Evolutionary conservation across 169 alveolate species (phyloP).

Genomic region (Eimeria sp.): DNA sequence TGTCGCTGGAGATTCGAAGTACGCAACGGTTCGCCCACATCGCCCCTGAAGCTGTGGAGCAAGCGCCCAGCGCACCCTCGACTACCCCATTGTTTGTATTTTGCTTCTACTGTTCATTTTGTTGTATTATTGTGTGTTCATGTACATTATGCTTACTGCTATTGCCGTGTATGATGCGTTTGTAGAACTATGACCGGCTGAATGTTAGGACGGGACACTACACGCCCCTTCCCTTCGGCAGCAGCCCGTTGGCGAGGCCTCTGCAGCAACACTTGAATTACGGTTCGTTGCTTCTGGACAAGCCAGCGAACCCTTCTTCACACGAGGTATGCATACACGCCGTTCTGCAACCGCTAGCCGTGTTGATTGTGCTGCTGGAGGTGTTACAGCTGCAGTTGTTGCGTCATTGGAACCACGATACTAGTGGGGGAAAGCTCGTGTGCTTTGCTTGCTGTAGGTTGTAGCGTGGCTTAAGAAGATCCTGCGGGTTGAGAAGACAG

Average conservation of each 20-base stretch:
- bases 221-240: conserved; percentile 99
- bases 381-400: not conserved
- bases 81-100: not conserved
- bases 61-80: not conserved
- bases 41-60: too few relatives aligned
- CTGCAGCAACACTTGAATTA: conserved; percentile 97
- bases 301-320: conserved; percentile 99
- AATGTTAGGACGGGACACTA: conserved; percentile 99
- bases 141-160: conserved; percentile 58
- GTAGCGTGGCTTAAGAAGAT: conserved; percentile 99
- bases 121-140: not conserved
- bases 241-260: conserved; percentile 98
- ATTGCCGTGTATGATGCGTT: conserved; percentile 82
- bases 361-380: not conserved
- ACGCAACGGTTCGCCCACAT: too few relatives aligned
- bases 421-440: not conserved
- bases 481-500: conserved; percentile 99
- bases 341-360: not conserved
- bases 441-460: conserved; percentile 83
- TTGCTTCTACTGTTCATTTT: not conserved
- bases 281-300: conserved; percentile 99
- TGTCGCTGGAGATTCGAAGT: too few relatives aligned
- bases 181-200: conserved; percentile 97
- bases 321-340: conserved; percentile 94
- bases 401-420: not conserved